Evolutionary conservation across 2,329 filamentous ascomycete species (phyloP).

Genomic region (Scedosporium boydii): DNA sequence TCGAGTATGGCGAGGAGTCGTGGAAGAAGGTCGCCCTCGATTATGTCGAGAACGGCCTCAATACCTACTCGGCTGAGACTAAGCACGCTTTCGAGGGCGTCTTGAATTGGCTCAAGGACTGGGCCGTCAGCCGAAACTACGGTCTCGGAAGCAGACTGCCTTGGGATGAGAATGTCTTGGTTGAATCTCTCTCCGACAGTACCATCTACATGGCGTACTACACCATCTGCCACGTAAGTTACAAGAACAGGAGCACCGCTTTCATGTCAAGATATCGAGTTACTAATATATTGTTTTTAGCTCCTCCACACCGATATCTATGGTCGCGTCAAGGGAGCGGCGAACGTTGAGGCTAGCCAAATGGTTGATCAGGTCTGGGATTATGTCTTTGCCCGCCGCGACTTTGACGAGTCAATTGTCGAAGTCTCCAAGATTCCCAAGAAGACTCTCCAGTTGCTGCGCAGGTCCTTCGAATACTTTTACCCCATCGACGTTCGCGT

Average conservation of each 20-base stretch:
- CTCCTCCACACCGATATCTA: slow-evolving; percentile 78
- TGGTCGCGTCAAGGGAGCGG: slow-evolving; percentile 59
- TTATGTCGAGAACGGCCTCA: slow-evolving; percentile 62
- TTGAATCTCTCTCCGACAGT: slow-evolving; percentile 85
- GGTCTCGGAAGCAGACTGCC: slow-evolving; percentile 90
- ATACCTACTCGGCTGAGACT: slow-evolving; percentile 71
- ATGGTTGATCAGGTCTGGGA: slow-evolving; percentile 97
- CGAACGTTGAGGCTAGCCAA: slow-evolving; percentile 68
- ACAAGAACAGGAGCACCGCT: neutral
- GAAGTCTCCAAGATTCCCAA: slow-evolving; percentile 61
- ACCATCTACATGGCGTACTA: slow-evolving; percentile 89
- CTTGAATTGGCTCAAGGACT: slow-evolving; percentile 86
- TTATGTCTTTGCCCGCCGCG: slow-evolving; percentile 76
- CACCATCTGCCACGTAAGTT: slow-evolving; percentile 41
- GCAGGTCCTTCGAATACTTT: slow-evolving; percentile 92
- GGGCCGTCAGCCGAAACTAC: slow-evolving; percentile 88
- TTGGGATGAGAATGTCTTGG: slow-evolving; percentile 84
- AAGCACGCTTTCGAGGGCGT: slow-evolving; percentile 76
- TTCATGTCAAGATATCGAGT: slow-evolving; percentile 34
- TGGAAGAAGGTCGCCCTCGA: slow-evolving; percentile 72
- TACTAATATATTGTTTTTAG: slow-evolving; percentile 39
- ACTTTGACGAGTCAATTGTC: slow-evolving; percentile 56
- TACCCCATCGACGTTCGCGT: slow-evolving; percentile 85
- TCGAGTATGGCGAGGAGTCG: slow-evolving; percentile 86
- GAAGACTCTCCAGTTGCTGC: slow-evolving; percentile 67